phyloP scores from a whole-genome alignment of 352 stramenopile genomes.

The Globisporangium splendens region DNA sequence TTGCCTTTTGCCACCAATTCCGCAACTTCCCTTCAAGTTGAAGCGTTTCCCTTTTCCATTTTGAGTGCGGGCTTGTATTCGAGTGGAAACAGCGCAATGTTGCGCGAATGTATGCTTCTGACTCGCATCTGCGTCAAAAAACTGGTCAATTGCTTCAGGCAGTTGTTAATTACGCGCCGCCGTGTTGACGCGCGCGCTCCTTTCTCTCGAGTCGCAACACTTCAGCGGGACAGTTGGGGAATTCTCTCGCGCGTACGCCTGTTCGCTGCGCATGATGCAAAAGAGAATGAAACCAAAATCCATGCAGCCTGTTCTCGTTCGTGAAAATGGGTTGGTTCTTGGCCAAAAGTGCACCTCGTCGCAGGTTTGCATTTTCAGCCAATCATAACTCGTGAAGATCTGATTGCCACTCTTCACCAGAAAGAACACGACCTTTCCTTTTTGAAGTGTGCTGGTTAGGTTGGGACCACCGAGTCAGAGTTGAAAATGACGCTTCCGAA shows the following conservation, averaged over 20 bases:
- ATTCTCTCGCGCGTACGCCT: not conserved
- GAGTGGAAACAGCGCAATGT: not conserved
- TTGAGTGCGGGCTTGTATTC: not conserved
- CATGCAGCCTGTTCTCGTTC: no score
- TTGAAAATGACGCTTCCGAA: conserved; percentile 60
- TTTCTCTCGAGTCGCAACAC: no score
- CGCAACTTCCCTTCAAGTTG: not conserved
- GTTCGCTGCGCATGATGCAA: not conserved
- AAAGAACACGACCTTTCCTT: conserved; percentile 4
- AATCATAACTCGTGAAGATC: not conserved
- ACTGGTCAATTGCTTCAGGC: no score
- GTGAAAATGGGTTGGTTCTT: not conserved
- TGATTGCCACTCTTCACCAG: no score
- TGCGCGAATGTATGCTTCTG: not conserved
- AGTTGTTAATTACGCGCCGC: no score
- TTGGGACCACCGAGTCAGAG: conserved; percentile 9
- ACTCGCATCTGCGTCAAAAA: not conserved
- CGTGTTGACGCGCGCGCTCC: no score
- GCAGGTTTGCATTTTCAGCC: conserved; percentile 26
- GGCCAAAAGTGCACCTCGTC: conserved; percentile 22
- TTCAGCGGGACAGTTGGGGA: no score
- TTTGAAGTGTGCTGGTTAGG: no score
- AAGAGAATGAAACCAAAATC: no score
- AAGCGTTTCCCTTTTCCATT: conserved; percentile 6
- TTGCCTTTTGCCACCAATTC: not conserved